Base-by-base conservation (phyloP, 441 rosid genomes). In the Populus hybrid region DNA sequence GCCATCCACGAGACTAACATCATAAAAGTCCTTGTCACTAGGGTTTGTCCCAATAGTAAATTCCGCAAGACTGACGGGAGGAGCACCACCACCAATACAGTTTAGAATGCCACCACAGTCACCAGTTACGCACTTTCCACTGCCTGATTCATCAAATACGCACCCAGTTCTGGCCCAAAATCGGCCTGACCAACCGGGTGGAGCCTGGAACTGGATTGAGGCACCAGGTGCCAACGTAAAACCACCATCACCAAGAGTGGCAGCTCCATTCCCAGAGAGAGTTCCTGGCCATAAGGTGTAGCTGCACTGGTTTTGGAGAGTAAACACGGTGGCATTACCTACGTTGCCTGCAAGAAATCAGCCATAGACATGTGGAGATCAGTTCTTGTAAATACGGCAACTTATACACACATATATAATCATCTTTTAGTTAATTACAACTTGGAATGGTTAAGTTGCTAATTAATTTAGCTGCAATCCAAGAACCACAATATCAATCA, bases 1-100 rank as follows among this genome's bases (percentile, higher is more conserved):
- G 2, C 99, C 99, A 77, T 95, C 99, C 21, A 95, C 99, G 0
- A 95, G 88, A 64, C 99, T 95, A 42, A 93, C 94, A 80, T 95
- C 99, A 76, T 95, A 94, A 79, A 91, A 95, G 75, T 95, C 99
- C 81, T 85, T 90, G 14, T 83, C 91, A 10, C 57, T 34, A 0
- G 84, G 38, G 70, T 42, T 69, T 2, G 86, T 69, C 24, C 87
- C 92, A 12, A 90, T 81, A 16, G 99, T 95, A 86, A 95, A 91
- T 78, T 93, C 99, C 3, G 79, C 97, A 0, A 92, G 85, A 18
- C 89, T 81, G 2, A 85, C 92, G 0, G 98, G 99, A 16, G 98
- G 97, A 3, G 67, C 82, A 8, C 98, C 98, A 3, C 93, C 94
- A 35, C 91, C 90, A 28, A 78, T 72, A 74, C 99, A 95, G 82